Conservation (phyloP, 306 rosid species). For the Sicyos baderoa region DNA sequence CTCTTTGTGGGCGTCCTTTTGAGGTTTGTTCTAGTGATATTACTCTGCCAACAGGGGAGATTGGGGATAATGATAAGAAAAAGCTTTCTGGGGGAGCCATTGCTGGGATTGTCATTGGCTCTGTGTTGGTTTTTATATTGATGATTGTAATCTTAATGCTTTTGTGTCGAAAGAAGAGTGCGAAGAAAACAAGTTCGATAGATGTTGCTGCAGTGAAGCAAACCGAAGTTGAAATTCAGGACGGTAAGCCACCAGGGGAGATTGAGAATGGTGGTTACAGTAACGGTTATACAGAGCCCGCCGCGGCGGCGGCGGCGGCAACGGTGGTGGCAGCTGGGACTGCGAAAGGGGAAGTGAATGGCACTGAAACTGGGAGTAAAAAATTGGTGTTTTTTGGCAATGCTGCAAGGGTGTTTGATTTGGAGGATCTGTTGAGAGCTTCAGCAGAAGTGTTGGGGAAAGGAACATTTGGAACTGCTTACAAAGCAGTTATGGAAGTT, state of each 20-base stretch:
- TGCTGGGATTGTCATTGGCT: constrained; percentile 41
- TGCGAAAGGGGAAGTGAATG: background rate
- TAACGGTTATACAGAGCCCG: constrained; percentile 26
- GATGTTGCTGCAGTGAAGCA: constrained; percentile 33
- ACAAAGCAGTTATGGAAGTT: too few species aligned
- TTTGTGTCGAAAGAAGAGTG: constrained; percentile 34
- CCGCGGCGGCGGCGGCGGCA: constrained; percentile 21
- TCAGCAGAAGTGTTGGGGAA: too few species aligned
- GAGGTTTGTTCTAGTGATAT: constrained; percentile 22
- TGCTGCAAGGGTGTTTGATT: too few species aligned
- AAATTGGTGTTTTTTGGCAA: too few species aligned
- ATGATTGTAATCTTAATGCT: constrained; percentile 24
- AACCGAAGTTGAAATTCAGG: constrained; percentile 24
- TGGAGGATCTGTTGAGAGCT: too few species aligned
- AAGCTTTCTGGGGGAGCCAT: constrained; percentile 38
- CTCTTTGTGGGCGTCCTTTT: constrained; percentile 35
- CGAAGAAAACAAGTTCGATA: constrained; percentile 32
- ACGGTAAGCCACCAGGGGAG: constrained; percentile 22
- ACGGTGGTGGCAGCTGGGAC: too few species aligned
- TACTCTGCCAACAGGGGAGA: background rate
- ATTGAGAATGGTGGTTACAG: constrained; percentile 21
- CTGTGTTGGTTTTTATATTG: constrained; percentile 26
- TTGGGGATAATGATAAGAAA: constrained; percentile 17
- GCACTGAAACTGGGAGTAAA: background rate
- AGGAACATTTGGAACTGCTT: too few species aligned